phyloP scores from a whole-genome alignment of 2,329 filamentous ascomycete genomes.

The Pseudogymnoascus sp. region DNA sequence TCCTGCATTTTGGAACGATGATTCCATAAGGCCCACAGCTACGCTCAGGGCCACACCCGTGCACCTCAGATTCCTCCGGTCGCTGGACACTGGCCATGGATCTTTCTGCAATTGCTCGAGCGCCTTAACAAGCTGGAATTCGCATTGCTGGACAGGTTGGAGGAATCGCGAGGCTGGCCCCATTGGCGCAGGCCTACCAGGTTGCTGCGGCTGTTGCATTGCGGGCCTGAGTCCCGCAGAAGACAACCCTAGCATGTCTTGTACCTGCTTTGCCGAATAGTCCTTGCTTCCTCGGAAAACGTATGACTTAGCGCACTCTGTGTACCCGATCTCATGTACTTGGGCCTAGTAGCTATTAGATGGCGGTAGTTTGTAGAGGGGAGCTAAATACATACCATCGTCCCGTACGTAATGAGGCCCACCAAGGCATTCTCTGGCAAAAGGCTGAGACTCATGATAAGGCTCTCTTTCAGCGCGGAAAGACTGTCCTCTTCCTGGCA shows the following conservation, averaged over 20 bases:
- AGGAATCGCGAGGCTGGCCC: constrained; percentile 84
- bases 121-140: constrained; percentile 94
- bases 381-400: constrained; percentile 58
- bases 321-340: constrained; percentile 96
- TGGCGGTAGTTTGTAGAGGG: constrained; percentile 17
- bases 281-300: constrained; percentile 98
- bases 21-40: constrained; percentile 84
- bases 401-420: constrained; percentile 79
- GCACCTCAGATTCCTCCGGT: constrained; percentile 82
- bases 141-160: constrained; percentile 87
- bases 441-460: constrained; percentile 77
- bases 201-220: constrained; percentile 56
- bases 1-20: constrained; percentile 90
- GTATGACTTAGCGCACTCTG: constrained; percentile 96
- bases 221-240: constrained; percentile 65
- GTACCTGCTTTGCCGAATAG: constrained; percentile 96
- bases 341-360: constrained; percentile 52
- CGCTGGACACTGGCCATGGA: constrained; percentile 92
- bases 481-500: constrained; percentile 84
- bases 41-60: constrained; percentile 96
- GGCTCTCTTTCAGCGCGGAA: constrained; percentile 73
- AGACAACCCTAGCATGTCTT: constrained; percentile 90
- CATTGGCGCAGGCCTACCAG: constrained; percentile 65
- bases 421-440: constrained; percentile 75
- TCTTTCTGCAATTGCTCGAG: constrained; percentile 94